Base-by-base conservation (phyloP, 2,329 filamentous ascomycete species). In the Fusarium siculi region DNA sequence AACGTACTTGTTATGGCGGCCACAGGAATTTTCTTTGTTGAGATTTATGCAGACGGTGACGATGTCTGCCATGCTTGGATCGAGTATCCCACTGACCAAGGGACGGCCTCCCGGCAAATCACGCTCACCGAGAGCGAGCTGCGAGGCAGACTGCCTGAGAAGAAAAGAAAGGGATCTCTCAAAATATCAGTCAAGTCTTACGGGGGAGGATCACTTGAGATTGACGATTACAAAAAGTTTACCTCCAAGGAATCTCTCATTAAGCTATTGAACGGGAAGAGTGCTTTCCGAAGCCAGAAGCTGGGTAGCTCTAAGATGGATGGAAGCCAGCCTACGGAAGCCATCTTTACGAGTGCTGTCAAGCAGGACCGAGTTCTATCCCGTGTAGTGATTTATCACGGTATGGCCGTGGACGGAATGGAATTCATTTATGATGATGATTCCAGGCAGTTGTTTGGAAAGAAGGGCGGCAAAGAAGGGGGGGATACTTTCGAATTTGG, bases 391-490 rank as follows among this genome's bases (percentile, higher is more conserved):
- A 87, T 97, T 19, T 97, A 95, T 78, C 92, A 94, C 76, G 94
- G 93, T 4, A 85, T 87, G 66, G 92, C 92, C 8, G 79, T 98
- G 18, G 93, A 97, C 80, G 96, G 96, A 1, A 82, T 99, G 25
- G 96, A 98, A 80, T 98, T 99, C 81, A 87, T 93, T 66, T 98
- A 97, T 79, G 96, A 98, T 78, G 95, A 98, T 80, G 88, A 89
- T 21, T 92, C 93, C 2, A 92, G 87, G 61, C 94, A 98, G 79
- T 81, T 98, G 7, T 97, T 99, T 84, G 96, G 96, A 44, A 95
- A 94, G 78, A 87, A 88, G 61, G 93, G 92, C 18, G 93, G 92
- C 12, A 92, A 92, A 71, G 83, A 87, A 30, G 90, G 90, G 6
- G 92, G 92, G 4, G 91, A 93, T 77, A 88, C 91, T 50, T 97